Base-by-base conservation (phyloP, 352 stramenopile genomes). In the Phytopythium vexans region DNA sequence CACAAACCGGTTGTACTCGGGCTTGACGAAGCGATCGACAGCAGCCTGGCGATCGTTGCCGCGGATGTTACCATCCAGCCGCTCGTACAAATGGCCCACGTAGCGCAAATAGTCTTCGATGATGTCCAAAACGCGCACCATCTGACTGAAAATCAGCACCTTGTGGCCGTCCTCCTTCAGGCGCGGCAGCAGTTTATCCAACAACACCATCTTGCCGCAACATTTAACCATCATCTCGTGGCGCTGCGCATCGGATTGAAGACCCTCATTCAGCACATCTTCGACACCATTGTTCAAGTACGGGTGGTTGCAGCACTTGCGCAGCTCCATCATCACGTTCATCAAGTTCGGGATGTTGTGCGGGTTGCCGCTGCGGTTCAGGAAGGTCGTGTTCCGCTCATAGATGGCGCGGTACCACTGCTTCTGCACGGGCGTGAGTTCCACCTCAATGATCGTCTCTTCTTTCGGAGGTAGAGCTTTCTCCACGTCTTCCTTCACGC, bases 71-170 rank as follows among this genome's bases (percentile, higher is more conserved):
- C 84, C 98, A 70, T 99, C 98, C 56, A 99, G 94, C 11, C 97
- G 85, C 63, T 99, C 97, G 77, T 95, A 98, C 21, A 95, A 70
- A 65, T 99, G 95, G 3, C 86, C 82, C 33, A 94, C 82, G 45
- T 86, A 88, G 32, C 88, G 72, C 32, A 99, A 69, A 72, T 99
- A 99, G 62, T 99, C 97, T 63, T 99, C 96, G 16, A 99, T 94
- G 35, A 99, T 97, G 68, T 99, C 96, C 45, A 99, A 74, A 68
- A 99, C 99, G 37, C 97, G 97, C 43, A 98, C 97, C 85, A 97
- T 96, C 75, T 99, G 98, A 48, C 90, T 98, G 68, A 99, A 99
- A 16, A 99, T 94, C 11, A 99, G 81, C 32, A 99, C 94, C 37
- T 98, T 95, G 68, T 99, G 97, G 3, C 97, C 96, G 50, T 98